Evolutionary conservation across 106 monocot genomes (phyloP).

Genomic region (Dendrobium officinale): DNA sequence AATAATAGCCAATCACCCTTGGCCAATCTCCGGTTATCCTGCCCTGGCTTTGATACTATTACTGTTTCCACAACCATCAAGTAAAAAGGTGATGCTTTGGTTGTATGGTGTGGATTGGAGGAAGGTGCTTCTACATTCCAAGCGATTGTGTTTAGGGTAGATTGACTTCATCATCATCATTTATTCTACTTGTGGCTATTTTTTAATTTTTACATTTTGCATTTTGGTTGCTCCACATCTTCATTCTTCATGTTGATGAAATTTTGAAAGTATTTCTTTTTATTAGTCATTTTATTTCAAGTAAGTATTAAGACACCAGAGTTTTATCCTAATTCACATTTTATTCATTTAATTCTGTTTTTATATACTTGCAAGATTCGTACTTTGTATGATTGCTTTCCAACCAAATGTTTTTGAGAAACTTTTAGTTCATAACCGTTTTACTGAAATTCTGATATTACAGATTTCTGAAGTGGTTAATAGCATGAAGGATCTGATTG

Average conservation of each 20-base stretch:
- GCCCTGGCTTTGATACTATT: background rate
- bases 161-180: background rate
- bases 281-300: background rate
- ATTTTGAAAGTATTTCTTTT: background rate
- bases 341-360: background rate
- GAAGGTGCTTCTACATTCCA: background rate
- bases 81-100: background rate
- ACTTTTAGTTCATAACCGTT: background rate
- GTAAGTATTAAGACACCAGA: background rate
- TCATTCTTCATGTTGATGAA: background rate
- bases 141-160: background rate
- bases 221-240: background rate
- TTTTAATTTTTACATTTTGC: background rate
- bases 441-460: conserved; percentile 11
- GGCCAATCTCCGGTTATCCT: background rate
- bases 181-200: background rate
- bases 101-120: background rate
- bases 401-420: background rate
- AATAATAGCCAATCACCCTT: background rate
- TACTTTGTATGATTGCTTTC: background rate
- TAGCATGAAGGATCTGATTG: conserved; percentile 96
- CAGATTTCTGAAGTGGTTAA: conserved; percentile 97
- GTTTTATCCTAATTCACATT: background rate
- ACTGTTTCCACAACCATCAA: background rate
- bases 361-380: background rate